Percentiles rank a stretch among this genome's conserved stretches.
Conservation (phyloP, 192 early-diverging fungal genomes). For the Coemansia furcata region DNA sequence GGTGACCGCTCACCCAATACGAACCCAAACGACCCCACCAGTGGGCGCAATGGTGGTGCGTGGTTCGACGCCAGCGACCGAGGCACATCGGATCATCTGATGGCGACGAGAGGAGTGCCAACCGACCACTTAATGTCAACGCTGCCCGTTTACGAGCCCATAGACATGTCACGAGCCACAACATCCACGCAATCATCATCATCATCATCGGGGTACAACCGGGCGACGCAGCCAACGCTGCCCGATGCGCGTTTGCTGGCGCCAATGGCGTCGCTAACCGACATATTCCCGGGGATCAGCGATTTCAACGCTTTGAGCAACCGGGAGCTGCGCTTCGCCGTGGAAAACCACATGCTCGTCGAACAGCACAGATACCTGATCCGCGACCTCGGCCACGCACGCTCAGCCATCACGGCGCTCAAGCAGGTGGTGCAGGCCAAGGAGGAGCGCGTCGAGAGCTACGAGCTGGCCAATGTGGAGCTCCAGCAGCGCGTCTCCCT, state of each 20-base stretch:
- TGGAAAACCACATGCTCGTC: conserved; percentile 51
- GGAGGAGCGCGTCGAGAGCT: conserved; percentile 42
- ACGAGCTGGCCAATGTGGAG: conserved; percentile 28
- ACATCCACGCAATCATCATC: no score
- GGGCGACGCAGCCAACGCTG: conserved; percentile 27
- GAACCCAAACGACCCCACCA: background rate
- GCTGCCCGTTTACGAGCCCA: conserved; percentile 44
- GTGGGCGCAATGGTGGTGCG: background rate
- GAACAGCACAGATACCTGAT: conserved; percentile 50
- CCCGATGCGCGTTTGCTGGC: conserved; percentile 44
- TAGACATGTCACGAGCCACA: conserved; percentile 25
- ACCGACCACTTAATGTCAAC: conserved; percentile 18
- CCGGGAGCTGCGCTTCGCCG: conserved; percentile 44
- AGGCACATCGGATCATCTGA: no score
- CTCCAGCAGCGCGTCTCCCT: conserved; percentile 35
- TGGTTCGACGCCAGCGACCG: background rate
- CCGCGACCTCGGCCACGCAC: conserved; percentile 44
- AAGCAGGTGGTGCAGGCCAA: conserved; percentile 50
- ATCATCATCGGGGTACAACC: background rate
- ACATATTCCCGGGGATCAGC: conserved; percentile 9
- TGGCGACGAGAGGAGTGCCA: background rate
- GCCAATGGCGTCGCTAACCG: conserved; percentile 49
- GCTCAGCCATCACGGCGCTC: conserved; percentile 39
- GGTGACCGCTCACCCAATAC: background rate
- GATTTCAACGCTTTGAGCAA: conserved; percentile 25